Evolutionary conservation across 106 monocot genomes (phyloP), one percentile per base, ranked within the genome.

Genomic region (Cymbidium sinense): DNA sequence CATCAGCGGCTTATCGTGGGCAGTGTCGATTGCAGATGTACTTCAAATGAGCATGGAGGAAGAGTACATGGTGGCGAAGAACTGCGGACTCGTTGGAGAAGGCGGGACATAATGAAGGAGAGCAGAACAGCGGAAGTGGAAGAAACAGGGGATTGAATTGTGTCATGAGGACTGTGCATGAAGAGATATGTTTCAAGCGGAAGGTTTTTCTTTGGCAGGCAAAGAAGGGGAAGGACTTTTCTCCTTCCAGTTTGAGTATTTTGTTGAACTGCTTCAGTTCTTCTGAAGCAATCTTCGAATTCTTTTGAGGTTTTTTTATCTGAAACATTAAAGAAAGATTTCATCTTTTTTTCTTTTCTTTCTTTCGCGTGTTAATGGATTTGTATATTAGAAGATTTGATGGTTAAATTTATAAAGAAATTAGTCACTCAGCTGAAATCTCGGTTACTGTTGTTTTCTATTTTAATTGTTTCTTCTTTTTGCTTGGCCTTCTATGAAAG

Each of bases 21-120:
- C 37, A 70, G 44, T 82, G 50, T 86, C 79, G 21, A 83, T 83
- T 31, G 83, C 80, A 0, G 86, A 86, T 73, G 83, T 83, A 13
- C 61, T 85, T 33, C 67, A 75, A 50, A 64, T 61, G 50, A 81
- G 78, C 18, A 71, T 81, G 79, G 84, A 79, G 79, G 87, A 87
- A 12, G 84, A 87, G 58, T 65, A 81, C n/a, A 62, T 64, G 64
- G 74, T 77, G 28, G 84, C 77, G 18, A 64, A 62, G 78, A 2
- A 78, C 77, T 72, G 28, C 36, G 77, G 8, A 7, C 27, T 54
- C 28, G 75, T 17, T 33, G 78, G 5, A 70, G 77, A 20, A 11
- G 67, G 19, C 37, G 82, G 30, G 65, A 15, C 62, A 64, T 17
- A 29, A 64, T 8, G 18, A 62, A 39, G 41, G 77, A 64, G 58